Conservation (phyloP, 2,329 filamentous ascomycete species). For the Bipolaris zeicola region DNA sequence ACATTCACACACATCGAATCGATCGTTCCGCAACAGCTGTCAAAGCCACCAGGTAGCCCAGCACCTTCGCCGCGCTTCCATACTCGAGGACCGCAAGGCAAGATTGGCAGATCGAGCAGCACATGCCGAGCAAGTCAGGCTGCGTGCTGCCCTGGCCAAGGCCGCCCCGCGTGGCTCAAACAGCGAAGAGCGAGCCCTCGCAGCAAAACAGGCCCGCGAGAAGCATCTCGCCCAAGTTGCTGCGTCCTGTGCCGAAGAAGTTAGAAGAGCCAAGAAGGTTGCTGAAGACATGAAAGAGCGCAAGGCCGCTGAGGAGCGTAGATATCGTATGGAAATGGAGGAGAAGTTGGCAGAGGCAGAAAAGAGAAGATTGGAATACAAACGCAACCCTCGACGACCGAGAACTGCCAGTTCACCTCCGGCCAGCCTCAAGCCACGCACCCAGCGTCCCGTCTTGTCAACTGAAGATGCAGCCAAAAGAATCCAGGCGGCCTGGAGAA, state of each 20-base stretch:
- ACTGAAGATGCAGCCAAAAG: constrained; percentile 67
- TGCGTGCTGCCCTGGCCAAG: constrained; percentile 76
- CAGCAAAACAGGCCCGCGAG: constrained; percentile 77
- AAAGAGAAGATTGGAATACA: constrained; percentile 64
- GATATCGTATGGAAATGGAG: constrained; percentile 75
- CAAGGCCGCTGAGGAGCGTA: constrained; percentile 73
- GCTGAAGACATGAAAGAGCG: constrained; percentile 82
- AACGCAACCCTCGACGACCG: constrained; percentile 62
- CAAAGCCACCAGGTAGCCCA: constrained; percentile 81
- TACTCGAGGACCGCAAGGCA: constrained; percentile 80
- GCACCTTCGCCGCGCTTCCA: constrained; percentile 78
- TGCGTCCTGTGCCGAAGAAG: constrained; percentile 80
- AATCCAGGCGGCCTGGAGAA: constrained; percentile 75
- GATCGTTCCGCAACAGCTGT: constrained; percentile 59
- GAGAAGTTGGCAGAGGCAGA: constrained; percentile 80
- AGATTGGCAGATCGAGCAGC: constrained; percentile 79
- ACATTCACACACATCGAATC: constrained; percentile 72
- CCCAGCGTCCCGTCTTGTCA: constrained; percentile 51
- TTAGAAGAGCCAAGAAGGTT: constrained; percentile 80
- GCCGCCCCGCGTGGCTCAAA: constrained; percentile 68
- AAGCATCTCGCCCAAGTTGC: constrained; percentile 82
- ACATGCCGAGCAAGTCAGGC: constrained; percentile 81
- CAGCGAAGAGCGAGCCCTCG: constrained; percentile 77
- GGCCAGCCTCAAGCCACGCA: constrained; percentile 49
- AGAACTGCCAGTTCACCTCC: constrained; percentile 60